phyloP scores from a whole-genome alignment of 192 early-diverging fungal genomes.

The Backusella westeae region DNA sequence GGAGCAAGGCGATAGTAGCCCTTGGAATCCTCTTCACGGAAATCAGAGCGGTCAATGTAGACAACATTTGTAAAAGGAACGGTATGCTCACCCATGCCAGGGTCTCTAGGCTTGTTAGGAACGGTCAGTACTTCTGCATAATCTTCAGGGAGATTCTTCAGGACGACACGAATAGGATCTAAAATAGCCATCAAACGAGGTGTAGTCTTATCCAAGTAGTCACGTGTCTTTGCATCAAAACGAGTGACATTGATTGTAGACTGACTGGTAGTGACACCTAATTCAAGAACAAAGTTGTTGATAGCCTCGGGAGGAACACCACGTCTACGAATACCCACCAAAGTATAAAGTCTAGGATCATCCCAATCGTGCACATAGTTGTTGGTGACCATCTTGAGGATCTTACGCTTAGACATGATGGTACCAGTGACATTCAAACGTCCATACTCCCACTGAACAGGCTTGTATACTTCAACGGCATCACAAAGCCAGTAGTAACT shows the following conservation, averaged over 20 bases:
- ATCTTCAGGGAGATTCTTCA: slow-evolving; percentile 88
- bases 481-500: slow-evolving; percentile 99
- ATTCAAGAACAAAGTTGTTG: slow-evolving; percentile 94
- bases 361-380: slow-evolving; percentile 83
- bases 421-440: slow-evolving; percentile 93
- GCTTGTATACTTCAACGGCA: slow-evolving; percentile 98
- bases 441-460: slow-evolving; percentile 99
- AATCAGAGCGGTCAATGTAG: slow-evolving; percentile 97
- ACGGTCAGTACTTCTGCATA: slow-evolving; percentile 78
- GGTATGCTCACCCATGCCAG: slow-evolving; percentile 77
- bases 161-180: slow-evolving; percentile 84
- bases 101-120: slow-evolving; percentile 88
- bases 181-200: slow-evolving; percentile 93
- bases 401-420: slow-evolving; percentile 97
- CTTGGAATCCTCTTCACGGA: slow-evolving; percentile 88
- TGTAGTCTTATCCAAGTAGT: slow-evolving; percentile 87
- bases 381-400: slow-evolving; percentile 85
- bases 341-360: slow-evolving; percentile 96
- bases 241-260: slow-evolving; percentile 82
- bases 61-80: slow-evolving; percentile 90
- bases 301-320: slow-evolving; percentile 97
- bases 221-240: slow-evolving; percentile 93
- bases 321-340: slow-evolving; percentile 91
- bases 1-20: slow-evolving; percentile 95
- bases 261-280: slow-evolving; percentile 84